Evolutionary conservation across 164 flowering plant genomes (phyloP).

Genomic region (Hamamelis virginiana): DNA sequence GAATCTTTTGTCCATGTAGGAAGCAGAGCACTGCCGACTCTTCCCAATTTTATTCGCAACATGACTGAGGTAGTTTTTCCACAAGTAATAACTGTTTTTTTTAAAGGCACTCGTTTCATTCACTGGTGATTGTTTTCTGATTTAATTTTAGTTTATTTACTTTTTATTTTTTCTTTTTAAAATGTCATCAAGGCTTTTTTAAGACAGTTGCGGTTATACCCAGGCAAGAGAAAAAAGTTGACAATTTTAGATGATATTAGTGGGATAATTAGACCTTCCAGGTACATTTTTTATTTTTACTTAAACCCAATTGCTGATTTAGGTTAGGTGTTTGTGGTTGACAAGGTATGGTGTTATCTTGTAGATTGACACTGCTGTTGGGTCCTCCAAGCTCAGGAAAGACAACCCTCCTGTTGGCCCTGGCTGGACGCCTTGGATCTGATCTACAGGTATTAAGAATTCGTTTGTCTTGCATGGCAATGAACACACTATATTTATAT

Average conservation of each 20-base stretch:
- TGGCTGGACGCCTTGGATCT: slow-evolving; percentile 80
- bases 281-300: slow-evolving; percentile 36
- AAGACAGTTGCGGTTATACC: slow-evolving; percentile 57
- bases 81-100: neutral
- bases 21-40: slow-evolving; percentile 93
- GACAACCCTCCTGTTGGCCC: slow-evolving; percentile 91
- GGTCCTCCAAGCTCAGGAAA: slow-evolving; percentile 99
- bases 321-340: neutral
- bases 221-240: slow-evolving; percentile 54
- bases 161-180: neutral
- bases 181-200: slow-evolving; percentile 54
- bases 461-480: neutral
- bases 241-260: slow-evolving; percentile 68
- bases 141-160: neutral
- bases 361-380: slow-evolving; percentile 81
- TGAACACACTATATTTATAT: too few relatives aligned
- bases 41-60: slow-evolving; percentile 83
- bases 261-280: slow-evolving; percentile 88
- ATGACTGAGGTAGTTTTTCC: slow-evolving; percentile 67
- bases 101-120: neutral
- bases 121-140: neutral
- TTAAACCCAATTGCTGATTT: neutral
- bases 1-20: slow-evolving; percentile 79
- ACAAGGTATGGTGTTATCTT: slow-evolving; percentile 6
- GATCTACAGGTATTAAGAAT: slow-evolving; percentile 65